Conservation (phyloP, 2,329 filamentous ascomycete species). For the Chaetothyriales sp. region DNA sequence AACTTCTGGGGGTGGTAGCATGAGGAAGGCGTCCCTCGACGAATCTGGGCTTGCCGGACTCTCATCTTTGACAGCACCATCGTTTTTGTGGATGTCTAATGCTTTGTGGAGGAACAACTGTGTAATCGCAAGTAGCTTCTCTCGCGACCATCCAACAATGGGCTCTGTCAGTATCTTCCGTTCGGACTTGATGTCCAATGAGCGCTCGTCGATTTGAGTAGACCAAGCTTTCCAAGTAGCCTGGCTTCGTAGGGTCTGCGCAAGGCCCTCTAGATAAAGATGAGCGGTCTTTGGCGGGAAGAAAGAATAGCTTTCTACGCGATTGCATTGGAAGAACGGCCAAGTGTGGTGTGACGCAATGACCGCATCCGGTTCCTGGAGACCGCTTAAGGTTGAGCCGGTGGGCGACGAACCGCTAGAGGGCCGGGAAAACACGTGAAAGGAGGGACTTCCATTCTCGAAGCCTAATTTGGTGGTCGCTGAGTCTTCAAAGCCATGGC, state of each 20-base stretch:
- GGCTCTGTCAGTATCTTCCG: conserved; percentile 36
- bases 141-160: conserved; percentile 44
- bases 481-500: conserved; percentile 9
- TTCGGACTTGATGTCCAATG: conserved; percentile 31
- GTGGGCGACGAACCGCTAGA: conserved; percentile 12
- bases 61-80: conserved; percentile 24
- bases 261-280: conserved; percentile 38
- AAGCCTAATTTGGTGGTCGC: conserved; percentile 1
- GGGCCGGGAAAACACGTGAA: conserved; percentile 3
- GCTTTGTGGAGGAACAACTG: conserved; percentile 59
- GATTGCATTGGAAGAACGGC: conserved; percentile 40
- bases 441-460: not conserved
- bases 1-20: conserved; percentile 52
- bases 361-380: conserved; percentile 33
- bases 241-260: conserved; percentile 38
- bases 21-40: conserved; percentile 44
- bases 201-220: conserved; percentile 31
- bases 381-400: conserved; percentile 11
- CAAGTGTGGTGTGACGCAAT: conserved; percentile 39
- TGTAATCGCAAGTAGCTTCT: conserved; percentile 58
- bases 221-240: conserved; percentile 41
- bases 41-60: conserved; percentile 29
- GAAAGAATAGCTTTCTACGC: conserved; percentile 31
- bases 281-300: conserved; percentile 38
- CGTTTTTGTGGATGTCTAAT: conserved; percentile 45